A percentile compares a stretch with the other conserved stretches of the same genome.
Conservation (phyloP, 2,329 filamentous ascomycete species). For the Fonsecaea erecta region DNA sequence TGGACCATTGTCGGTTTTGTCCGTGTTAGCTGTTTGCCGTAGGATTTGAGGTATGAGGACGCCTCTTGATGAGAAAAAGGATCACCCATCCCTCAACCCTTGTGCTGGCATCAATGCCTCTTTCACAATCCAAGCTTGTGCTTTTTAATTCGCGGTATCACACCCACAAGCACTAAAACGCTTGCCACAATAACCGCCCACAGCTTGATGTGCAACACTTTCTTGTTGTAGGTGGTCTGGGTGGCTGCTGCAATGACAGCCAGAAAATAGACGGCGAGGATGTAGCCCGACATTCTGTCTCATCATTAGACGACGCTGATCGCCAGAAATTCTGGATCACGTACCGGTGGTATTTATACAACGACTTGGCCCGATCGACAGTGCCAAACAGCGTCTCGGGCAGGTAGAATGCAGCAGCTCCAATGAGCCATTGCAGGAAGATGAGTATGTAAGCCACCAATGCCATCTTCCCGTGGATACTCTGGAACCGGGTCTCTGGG, state of each 20-base stretch:
- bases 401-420: slow-evolving; percentile 79
- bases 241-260: slow-evolving; percentile 76
- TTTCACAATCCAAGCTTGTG: slow-evolving; percentile 72
- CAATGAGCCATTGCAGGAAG: slow-evolving; percentile 73
- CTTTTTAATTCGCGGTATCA: slow-evolving; percentile 79
- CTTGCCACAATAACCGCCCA: slow-evolving; percentile 74
- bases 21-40: neutral
- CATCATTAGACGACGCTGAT: neutral
- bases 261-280: slow-evolving; percentile 70
- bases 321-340: neutral
- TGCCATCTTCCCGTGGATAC: slow-evolving; percentile 81
- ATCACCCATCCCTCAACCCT: neutral
- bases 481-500: slow-evolving; percentile 72
- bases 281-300: slow-evolving; percentile 71
- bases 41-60: neutral
- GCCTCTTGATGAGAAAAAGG: neutral
- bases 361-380: slow-evolving; percentile 74
- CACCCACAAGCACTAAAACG: slow-evolving; percentile 69
- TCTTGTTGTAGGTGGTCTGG: slow-evolving; percentile 73
- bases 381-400: slow-evolving; percentile 74
- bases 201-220: slow-evolving; percentile 70
- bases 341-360: slow-evolving; percentile 82
- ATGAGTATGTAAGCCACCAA: slow-evolving; percentile 73
- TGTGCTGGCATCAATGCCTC: neutral
- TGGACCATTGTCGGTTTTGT: neutral